A percentile compares a stretch with the other conserved stretches of the same genome.
These are phyloP conservation scores for Polytolypa hystricis DNA, from an alignment of 2,329 filamentous ascomycete species.

Conservation along the genomic window DNA sequence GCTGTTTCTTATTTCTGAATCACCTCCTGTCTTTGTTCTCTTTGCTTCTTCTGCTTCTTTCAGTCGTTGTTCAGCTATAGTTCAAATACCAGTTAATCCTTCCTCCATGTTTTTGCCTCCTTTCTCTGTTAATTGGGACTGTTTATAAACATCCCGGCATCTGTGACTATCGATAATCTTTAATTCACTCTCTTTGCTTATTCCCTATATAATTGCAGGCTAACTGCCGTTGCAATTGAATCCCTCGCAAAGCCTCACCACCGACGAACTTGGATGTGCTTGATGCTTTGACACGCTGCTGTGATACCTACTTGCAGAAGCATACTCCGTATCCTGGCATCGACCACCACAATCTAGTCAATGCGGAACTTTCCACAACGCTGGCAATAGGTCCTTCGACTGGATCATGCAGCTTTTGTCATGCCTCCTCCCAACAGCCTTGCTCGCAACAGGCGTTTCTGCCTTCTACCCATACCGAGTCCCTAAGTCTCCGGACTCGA, in stretches of 20 bases:
- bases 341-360: background rate
- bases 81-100: no score
- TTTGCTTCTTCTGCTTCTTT: background rate
- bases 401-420: constrained; percentile 28
- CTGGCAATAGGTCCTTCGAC: constrained; percentile 1
- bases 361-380: background rate
- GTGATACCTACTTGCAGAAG: background rate
- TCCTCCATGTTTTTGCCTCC: no score
- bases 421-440: constrained; percentile 23
- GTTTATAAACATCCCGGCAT: background rate
- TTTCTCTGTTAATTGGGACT: no score
- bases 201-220: background rate
- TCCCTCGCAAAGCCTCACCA: no score
- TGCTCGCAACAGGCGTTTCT: constrained; percentile 24
- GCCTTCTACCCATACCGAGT: constrained; percentile 36
- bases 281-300: background rate
- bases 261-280: no score
- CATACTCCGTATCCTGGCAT: background rate
- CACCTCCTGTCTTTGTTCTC: background rate
- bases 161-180: background rate
- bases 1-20: constrained; percentile 3
- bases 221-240: constrained; percentile 1
- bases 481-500: constrained; percentile 17
- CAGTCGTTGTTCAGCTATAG: no score
- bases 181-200: background rate